phyloP scores from a whole-genome alignment of 345 rosid species.

The Barbarea vulgaris region DNA sequence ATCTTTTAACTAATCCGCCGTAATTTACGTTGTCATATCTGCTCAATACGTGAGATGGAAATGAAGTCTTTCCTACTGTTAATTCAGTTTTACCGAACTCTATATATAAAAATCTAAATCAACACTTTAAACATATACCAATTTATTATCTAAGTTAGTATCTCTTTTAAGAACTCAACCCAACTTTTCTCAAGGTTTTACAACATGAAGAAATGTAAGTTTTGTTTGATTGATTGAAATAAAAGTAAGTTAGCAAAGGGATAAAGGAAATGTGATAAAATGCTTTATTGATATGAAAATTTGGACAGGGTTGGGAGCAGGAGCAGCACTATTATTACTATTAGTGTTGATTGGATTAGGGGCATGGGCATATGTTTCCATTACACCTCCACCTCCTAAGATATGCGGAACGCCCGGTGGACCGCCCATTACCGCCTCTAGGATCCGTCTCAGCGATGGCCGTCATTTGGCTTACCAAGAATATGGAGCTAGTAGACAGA shows the following conservation, averaged over 20 bases:
- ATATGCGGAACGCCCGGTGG: slow-evolving; percentile 53
- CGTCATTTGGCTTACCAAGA: slow-evolving; percentile 65
- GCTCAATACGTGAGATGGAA: not conserved
- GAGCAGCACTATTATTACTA: not conserved
- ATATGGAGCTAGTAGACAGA: slow-evolving; percentile 52
- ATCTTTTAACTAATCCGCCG: slow-evolving; percentile 11
- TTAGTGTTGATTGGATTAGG: slow-evolving; percentile 44
- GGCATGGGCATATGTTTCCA: slow-evolving; percentile 46
- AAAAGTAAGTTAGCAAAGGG: not conserved
- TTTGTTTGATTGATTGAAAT: not conserved
- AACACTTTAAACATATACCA: slow-evolving; percentile 4
- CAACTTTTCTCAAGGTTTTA: not conserved
- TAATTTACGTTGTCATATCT: slow-evolving; percentile 13
- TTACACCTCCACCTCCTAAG: slow-evolving; percentile 57
- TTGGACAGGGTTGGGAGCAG: slow-evolving; percentile 19
- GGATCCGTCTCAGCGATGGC: slow-evolving; percentile 62
- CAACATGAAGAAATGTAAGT: slow-evolving; percentile 38
- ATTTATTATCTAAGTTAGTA: slow-evolving; percentile 28
- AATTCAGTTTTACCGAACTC: not conserved
- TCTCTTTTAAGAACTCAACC: not conserved
- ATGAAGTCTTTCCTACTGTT: not conserved
- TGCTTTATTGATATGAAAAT: not conserved
- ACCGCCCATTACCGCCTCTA: slow-evolving; percentile 53
- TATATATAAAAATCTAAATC: not conserved
- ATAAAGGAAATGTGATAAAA: not conserved